phyloP scores from a whole-genome alignment of 2,329 filamentous ascomycete species.

The Arthrobotrys entomopaga region DNA sequence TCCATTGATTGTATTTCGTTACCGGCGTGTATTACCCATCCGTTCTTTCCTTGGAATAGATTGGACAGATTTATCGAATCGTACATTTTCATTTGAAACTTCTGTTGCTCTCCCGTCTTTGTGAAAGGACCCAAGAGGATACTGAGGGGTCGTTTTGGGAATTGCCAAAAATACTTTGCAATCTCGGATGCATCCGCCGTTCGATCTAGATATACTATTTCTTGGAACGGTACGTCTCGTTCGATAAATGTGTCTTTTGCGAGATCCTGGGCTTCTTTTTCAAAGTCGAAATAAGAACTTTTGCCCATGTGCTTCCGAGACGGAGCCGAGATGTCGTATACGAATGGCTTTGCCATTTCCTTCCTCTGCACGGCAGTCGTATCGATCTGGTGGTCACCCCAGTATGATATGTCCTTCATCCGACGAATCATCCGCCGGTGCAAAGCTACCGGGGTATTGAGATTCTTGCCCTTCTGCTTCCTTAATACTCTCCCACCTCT shows the following conservation, averaged over 20 bases:
- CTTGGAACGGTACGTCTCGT: conserved; percentile 9
- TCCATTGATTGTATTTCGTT: conserved; percentile 50
- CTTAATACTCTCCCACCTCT: not conserved
- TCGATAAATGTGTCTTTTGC: conserved; percentile 37
- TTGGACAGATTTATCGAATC: conserved; percentile 26
- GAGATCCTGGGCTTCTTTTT: conserved; percentile 40
- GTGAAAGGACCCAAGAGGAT: conserved; percentile 37
- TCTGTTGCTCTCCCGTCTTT: conserved; percentile 43
- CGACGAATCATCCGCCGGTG: conserved; percentile 45
- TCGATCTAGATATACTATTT: conserved; percentile 10
- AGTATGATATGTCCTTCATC: conserved; percentile 54
- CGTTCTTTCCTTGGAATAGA: conserved; percentile 44
- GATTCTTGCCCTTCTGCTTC: conserved; percentile 14
- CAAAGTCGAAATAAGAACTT: conserved; percentile 26
- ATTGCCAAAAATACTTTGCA: conserved; percentile 45
- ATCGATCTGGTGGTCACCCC: conserved; percentile 45
- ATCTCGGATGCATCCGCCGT: conserved; percentile 32
- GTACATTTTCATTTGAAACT: conserved; percentile 43
- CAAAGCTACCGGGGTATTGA: conserved; percentile 39
- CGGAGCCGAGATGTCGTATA: conserved; percentile 51
- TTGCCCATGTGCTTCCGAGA: conserved; percentile 28
- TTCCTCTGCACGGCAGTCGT: conserved; percentile 35
- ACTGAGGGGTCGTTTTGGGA: conserved; percentile 29
- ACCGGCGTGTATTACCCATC: conserved; percentile 46
- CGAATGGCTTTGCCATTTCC: conserved; percentile 37